These are phyloP conservation scores for Mediolabrus comicus DNA, from an alignment of 108 stramenopile genomes.

Conservation along the genomic window DNA sequence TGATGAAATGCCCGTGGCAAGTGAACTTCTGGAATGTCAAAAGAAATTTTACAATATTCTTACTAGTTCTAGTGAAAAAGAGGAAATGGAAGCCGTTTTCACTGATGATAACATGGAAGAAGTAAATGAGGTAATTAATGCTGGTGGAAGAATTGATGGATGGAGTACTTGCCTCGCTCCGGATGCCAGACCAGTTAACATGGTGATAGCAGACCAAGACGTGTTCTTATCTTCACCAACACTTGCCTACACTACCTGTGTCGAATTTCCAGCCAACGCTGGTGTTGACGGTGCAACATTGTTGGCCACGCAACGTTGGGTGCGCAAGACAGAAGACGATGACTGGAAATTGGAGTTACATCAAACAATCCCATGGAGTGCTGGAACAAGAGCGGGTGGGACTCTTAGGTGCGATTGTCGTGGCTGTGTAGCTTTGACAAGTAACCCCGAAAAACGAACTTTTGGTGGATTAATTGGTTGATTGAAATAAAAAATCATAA, in stretches of 20 bases:
- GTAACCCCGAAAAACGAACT: slow-evolving; percentile 51
- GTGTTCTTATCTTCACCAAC: slow-evolving; percentile 52
- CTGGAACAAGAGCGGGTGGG: slow-evolving; percentile 63
- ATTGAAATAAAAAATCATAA: background rate
- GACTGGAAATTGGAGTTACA: slow-evolving; percentile 75
- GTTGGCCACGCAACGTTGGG: slow-evolving; percentile 72
- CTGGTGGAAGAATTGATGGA: slow-evolving; percentile 70
- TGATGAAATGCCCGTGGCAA: slow-evolving; percentile 4
- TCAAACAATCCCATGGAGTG: slow-evolving; percentile 83
- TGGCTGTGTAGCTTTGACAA: slow-evolving; percentile 79
- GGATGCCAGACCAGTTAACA: slow-evolving; percentile 67
- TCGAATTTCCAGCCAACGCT: slow-evolving; percentile 68
- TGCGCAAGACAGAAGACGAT: slow-evolving; percentile 25
- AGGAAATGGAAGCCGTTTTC: slow-evolving; percentile 24
- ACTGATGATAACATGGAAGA: slow-evolving; percentile 6
- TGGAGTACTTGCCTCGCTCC: slow-evolving; percentile 70
- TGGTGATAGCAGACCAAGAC: slow-evolving; percentile 69
- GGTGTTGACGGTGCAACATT: slow-evolving; percentile 60
- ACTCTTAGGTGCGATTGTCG: slow-evolving; percentile 74
- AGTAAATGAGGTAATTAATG: slow-evolving; percentile 61
- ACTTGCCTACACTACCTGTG: slow-evolving; percentile 64
- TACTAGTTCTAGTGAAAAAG: slow-evolving; percentile 39
- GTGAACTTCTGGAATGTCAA: slow-evolving; percentile 38
- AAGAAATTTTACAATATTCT: slow-evolving; percentile 62
- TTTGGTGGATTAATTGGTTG: slow-evolving; percentile 70